These are phyloP conservation scores for Fraxinus sp. DNA, from an alignment of 305 asterid genomes.

Conservation along the genomic window DNA sequence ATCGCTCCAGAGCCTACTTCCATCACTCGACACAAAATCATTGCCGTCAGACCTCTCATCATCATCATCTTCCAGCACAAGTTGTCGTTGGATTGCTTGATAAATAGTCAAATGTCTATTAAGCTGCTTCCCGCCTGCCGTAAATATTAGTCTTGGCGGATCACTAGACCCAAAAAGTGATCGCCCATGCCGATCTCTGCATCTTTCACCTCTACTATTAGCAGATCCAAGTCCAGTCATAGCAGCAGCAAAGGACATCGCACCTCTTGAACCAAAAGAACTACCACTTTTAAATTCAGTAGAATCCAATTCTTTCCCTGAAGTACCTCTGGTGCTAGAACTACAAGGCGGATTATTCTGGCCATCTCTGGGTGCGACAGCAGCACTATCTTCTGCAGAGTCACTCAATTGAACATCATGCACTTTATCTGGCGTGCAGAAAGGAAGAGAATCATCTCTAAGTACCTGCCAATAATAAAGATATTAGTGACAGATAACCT, in stretches of 20 bases:
- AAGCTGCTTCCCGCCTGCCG: slow-evolving; percentile 86
- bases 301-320: slow-evolving; percentile 52
- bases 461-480: slow-evolving; percentile 58
- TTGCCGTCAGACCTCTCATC: slow-evolving; percentile 71
- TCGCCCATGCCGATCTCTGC: slow-evolving; percentile 71
- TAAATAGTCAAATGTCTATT: slow-evolving; percentile 77
- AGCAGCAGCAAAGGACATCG: slow-evolving; percentile 98
- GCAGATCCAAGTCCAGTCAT: slow-evolving; percentile 95
- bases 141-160: slow-evolving; percentile 66
- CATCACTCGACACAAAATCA: slow-evolving; percentile 83
- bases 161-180: slow-evolving; percentile 56
- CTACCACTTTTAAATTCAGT: slow-evolving; percentile 70
- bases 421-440: slow-evolving; percentile 78
- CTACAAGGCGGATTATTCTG: slow-evolving; percentile 64
- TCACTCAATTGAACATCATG: slow-evolving; percentile 91
- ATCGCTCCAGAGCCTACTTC: slow-evolving; percentile 85
- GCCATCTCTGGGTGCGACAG: slow-evolving; percentile 49
- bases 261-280: slow-evolving; percentile 93
- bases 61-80: slow-evolving; percentile 66
- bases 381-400: slow-evolving; percentile 55
- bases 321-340: slow-evolving; percentile 71
- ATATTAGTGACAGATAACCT: background rate
- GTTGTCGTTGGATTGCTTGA: slow-evolving; percentile 91
- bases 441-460: slow-evolving; percentile 68
- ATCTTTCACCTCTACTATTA: slow-evolving; percentile 71